phyloP scores from a whole-genome alignment of 257 asterid species.

The Knoxia roxburghii region DNA sequence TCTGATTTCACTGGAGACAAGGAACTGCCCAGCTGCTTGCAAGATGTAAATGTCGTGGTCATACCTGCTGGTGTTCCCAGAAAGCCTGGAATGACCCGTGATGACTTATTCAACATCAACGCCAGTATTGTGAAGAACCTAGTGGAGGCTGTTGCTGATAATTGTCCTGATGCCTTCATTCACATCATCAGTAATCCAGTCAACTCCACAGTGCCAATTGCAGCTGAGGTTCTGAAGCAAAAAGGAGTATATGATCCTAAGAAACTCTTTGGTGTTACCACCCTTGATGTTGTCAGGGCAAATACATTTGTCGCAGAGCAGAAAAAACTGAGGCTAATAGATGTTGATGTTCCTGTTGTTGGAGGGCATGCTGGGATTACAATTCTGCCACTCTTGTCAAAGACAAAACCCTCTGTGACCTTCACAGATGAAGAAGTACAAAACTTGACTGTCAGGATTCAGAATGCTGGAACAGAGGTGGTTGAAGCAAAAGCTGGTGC shows the following conservation, averaged over 20 bases:
- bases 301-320: constrained; percentile 67
- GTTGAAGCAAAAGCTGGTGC: constrained; percentile 96
- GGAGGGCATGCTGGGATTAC: constrained; percentile 93
- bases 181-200: constrained; percentile 89
- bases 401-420: constrained; percentile 57
- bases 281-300: constrained; percentile 81
- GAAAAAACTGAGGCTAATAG: constrained; percentile 67
- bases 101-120: constrained; percentile 76
- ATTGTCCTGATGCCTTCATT: constrained; percentile 76
- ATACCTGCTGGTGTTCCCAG: constrained; percentile 90
- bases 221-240: constrained; percentile 73
- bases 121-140: constrained; percentile 68
- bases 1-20: constrained; percentile 60
- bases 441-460: constrained; percentile 69
- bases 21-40: constrained; percentile 58
- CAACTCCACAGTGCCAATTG: constrained; percentile 81
- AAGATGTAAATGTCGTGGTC: constrained; percentile 64
- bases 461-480: constrained; percentile 87
- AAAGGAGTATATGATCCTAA: constrained; percentile 73
- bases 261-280: constrained; percentile 81
- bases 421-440: constrained; percentile 60
- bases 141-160: constrained; percentile 75
- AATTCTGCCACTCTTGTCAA: constrained; percentile 67
- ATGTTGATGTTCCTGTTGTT: constrained; percentile 71
- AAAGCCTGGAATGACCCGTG: constrained; percentile 90